These are phyloP conservation scores for Ploettnerulaceae sp. DNA, from an alignment of 2,329 filamentous ascomycete species.

Conservation along the genomic window DNA sequence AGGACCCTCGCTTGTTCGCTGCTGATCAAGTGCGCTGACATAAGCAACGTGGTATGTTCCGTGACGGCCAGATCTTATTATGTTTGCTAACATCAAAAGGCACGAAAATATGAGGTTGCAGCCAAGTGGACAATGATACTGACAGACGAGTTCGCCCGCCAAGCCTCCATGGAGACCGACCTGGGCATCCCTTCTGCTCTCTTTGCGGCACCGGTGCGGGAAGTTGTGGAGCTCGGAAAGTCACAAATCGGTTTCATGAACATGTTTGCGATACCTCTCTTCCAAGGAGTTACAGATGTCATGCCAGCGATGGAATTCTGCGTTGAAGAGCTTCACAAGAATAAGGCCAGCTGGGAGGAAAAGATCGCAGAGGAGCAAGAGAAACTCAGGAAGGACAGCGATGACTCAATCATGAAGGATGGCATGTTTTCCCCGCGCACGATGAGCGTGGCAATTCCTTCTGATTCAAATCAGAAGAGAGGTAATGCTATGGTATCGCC, in stretches of 20 bases:
- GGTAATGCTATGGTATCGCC: slow-evolving; percentile 18
- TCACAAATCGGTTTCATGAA: slow-evolving; percentile 97
- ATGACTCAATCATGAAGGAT: slow-evolving; percentile 33
- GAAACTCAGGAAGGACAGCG: slow-evolving; percentile 36
- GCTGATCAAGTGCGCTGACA: slow-evolving; percentile 96
- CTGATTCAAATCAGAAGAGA: slow-evolving; percentile 24
- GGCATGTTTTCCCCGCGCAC: slow-evolving; percentile 32
- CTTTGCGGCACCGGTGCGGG: slow-evolving; percentile 78
- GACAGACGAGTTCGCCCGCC: slow-evolving; percentile 92
- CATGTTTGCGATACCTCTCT: slow-evolving; percentile 87
- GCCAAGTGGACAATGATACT: slow-evolving; percentile 87
- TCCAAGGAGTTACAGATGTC: slow-evolving; percentile 80
- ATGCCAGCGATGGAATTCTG: slow-evolving; percentile 81
- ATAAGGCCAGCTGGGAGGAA: slow-evolving; percentile 68
- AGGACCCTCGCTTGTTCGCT: slow-evolving; percentile 81
- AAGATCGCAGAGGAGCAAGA: slow-evolving; percentile 59
- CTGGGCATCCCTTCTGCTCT: slow-evolving; percentile 84
- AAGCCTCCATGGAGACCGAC: slow-evolving; percentile 86
- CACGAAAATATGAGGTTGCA: slow-evolving; percentile 76
- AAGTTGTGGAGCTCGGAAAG: slow-evolving; percentile 74
- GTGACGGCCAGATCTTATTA: not conserved
- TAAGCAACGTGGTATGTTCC: slow-evolving; percentile 86
- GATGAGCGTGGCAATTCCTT: slow-evolving; percentile 30
- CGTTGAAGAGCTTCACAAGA: slow-evolving; percentile 73
- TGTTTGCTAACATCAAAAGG: slow-evolving; percentile 47